These are phyloP conservation scores for Naegleria lovaniensis DNA, from an alignment of 208 protist species.

Conservation along the genomic window DNA sequence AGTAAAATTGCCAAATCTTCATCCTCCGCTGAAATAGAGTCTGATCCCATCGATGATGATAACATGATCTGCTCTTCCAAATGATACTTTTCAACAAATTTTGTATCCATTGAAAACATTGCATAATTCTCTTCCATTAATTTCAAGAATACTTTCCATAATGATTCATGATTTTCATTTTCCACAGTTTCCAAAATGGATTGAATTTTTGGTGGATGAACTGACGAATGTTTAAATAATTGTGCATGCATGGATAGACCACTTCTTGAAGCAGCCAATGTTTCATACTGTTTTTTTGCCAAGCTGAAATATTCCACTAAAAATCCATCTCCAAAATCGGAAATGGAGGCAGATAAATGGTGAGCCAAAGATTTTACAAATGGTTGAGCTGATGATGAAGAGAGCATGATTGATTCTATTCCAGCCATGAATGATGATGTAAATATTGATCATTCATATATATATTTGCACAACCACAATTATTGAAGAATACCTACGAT, in stretches of 20 bases:
- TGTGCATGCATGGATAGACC: not conserved
- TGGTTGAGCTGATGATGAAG: too few species aligned
- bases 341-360: not conserved
- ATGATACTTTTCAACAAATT: not conserved
- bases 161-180: not conserved
- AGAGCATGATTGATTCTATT: not conserved
- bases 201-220: too few species aligned
- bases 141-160: not conserved
- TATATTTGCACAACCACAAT: too few species aligned
- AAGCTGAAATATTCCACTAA: not conserved
- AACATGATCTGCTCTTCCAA: not conserved
- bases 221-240: not conserved
- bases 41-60: not conserved
- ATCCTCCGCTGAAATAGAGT: not conserved
- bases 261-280: not conserved
- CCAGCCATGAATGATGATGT: too few species aligned
- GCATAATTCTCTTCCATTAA: not conserved
- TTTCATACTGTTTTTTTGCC: not conserved
- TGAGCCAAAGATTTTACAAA: too few species aligned
- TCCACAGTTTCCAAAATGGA: not conserved
- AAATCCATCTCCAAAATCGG: not conserved
- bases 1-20: not conserved
- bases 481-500: not conserved
- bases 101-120: not conserved
- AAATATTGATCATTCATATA: too few species aligned